Evolutionary conservation across 176 grass and related monocot genomes (phyloP).

Genomic region (Juncus effusus): DNA sequence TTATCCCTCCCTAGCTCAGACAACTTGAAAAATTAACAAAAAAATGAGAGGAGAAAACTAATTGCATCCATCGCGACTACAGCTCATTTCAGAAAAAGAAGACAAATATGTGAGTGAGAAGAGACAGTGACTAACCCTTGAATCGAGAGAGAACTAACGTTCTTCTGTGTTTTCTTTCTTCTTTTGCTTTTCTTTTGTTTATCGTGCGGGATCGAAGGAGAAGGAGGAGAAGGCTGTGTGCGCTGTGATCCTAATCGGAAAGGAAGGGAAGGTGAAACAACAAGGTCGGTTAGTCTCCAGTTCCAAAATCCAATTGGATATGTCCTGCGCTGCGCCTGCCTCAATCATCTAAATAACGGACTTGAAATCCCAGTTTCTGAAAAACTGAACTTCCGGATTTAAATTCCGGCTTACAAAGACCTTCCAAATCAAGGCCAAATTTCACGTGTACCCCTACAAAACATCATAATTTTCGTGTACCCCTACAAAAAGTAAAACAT

Average conservation of each 20-base stretch:
- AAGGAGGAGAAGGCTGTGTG: not conserved
- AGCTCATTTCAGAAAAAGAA: not conserved
- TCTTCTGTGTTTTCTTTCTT: conserved; percentile 3
- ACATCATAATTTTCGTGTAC: no score
- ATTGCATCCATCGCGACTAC: no score
- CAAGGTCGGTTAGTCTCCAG: conserved; percentile 16
- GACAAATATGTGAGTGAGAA: not conserved
- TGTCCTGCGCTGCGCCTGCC: no score
- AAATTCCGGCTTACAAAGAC: no score
- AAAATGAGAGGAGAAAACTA: not conserved
- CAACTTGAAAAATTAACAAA: conserved; percentile 7
- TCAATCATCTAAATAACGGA: no score
- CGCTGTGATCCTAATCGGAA: not conserved
- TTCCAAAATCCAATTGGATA: not conserved
- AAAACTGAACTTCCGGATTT: no score
- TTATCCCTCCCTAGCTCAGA: not conserved
- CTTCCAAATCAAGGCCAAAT: no score
- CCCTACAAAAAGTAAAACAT: no score
- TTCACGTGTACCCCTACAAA: no score
- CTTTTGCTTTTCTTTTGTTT: not conserved
- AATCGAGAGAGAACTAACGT: not conserved
- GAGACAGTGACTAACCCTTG: not conserved
- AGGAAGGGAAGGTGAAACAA: not conserved
- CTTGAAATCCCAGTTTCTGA: no score
- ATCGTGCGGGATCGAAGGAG: conserved; percentile 3